Evolutionary conservation across 768 basidiomycete genomes (phyloP), one percentile per base, ranked within the genome.

Genomic region (Antrodiella citrinella): DNA sequence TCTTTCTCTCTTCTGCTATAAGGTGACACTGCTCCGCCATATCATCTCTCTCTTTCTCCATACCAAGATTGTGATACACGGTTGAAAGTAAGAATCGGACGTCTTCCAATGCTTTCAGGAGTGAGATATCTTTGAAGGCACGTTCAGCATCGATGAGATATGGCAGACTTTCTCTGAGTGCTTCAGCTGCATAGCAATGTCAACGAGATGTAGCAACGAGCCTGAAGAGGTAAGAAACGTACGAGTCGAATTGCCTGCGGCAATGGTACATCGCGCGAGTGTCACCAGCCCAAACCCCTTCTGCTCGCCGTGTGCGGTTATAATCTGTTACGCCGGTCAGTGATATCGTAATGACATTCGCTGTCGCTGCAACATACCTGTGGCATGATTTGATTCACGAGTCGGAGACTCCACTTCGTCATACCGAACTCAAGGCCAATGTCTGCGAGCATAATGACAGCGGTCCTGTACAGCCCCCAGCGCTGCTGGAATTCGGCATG

Each of bases 321-420:
- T 79, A 26, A 91, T 67, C 87, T 90, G 54, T 2, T 44, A 15
- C 19, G 23, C 2, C 13, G 23, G 21, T 22, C n/a, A n/a, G 30
- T 40, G 38, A 47, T 50, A 12, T 49, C 5, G 44, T 38, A 52
- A 13, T 35, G 30, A 15, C 23, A 26, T 11, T n/a, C n/a, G 18
- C 23, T 21, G 11, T 39, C 11, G 11, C 18, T 35, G 24, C 15
- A 18, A 56, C 69, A 52, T 51, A 84, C 90, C 69, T 91, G 90
- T 19, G 90, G 90, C 72, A 91, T 76, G 43, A 91, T 79, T 52
- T 86, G 88, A 44, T 89, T 83, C 43, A 93, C 57, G 45, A 91
- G 73, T 51, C 72, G 74, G 54, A 69, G 72, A 50, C 80, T 82
- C 52, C 79, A 74, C 58, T 78, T 76, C 12, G 83, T 76, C 76